Evolutionary conservation across 2,329 filamentous ascomycete genomes (phyloP), one percentile per base, ranked within the genome.

Genomic region (Pseudogymnoascus sp.): DNA sequence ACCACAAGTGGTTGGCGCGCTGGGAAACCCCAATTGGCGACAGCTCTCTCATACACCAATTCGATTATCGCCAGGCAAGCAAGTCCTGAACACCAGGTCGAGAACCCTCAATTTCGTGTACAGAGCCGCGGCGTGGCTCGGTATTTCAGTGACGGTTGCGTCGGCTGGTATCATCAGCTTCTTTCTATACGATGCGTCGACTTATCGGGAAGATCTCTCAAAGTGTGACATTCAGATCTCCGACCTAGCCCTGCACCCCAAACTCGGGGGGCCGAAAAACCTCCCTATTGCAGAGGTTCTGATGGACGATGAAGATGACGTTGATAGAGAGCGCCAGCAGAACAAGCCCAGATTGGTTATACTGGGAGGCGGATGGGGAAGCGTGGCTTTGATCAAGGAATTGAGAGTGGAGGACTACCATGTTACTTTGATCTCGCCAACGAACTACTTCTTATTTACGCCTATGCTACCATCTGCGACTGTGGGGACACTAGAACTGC

Each of bases 391-490:
- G 64, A 78, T 99, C 68, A 99, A 99, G 78, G 88, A 91, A 65
- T 77, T 99, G 66, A 89, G 93, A 65, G 88, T 92, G 0, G 91
- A 92, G 11, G 91, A 97, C 69, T 99, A 97, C 73, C 92, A 99
- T 75, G 88, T 99, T 68, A 97, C 93, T 4, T 89, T 99, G 39
- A 88, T 99, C 45, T 96, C 92, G 11, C 93, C 94, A 0, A 89
- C 89, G 36, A 97, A 97, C 71, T 96, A 97, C 77, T 99, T 99
- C 77, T 78, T 99, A 33, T 99, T 99, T 75, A 99, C 94, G 1
- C 94, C 94, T 0, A 97, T 99, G 92, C 81, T 99, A 45, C 94
- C 94, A 1, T 96, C 92, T 35, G 95, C 94, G 6, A 99, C 95
- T 0, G 94, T 99, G 5, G 95, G 95, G 11, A 99, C 94, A 0